Base-by-base conservation (phyloP, 495 filamentous ascomycete genomes). In the Annulohypoxylon bovei region DNA sequence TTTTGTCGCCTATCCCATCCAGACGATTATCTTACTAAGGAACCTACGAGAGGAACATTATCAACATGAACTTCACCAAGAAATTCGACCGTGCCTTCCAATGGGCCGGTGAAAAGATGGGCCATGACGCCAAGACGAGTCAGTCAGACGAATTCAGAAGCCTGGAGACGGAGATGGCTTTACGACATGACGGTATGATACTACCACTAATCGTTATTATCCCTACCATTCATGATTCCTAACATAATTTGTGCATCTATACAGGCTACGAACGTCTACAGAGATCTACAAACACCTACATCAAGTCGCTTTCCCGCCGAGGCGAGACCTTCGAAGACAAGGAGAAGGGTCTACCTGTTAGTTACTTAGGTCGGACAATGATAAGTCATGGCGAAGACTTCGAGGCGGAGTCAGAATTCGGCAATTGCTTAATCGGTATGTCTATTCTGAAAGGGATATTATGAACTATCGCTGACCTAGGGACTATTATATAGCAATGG, bases 101-200 rank as follows among this genome's bases (percentile, higher is more conserved):
- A 91, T 99, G 95, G 95, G 93, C 93, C 9, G 93, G 93, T 60
- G 95, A 99, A 83, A 90, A 93, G 81, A 98, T 99, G 93, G 95
- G 95, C 72, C 89, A 89, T 52, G 95, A 98, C 80, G 87, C 88
- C 75, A 97, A 95, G 82, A 98, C 94, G 11, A 90, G 83, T 75
- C 88, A 93, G 55, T 91, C 93, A 0, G 94, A 99, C 55, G 92
- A 98, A 68, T 98, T 99, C 87, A 97, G 94, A 82, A 87, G 89
- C 59, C 81, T 98, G 75, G 95, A 99, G 79, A 87, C 88, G 47
- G 96, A 99, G 80, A 98, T 99, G 96, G 86, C 86, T 46, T 85
- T 98, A 68, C 87, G 95, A 47, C 91, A 97, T 74, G 93, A 98
- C 62, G 95, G 95, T 97, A 83, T 69, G 84, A 65, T 11, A 18